A percentile compares a stretch with the other conserved stretches of the same genome.
These are phyloP conservation scores for Cercospora sp. DNA, from an alignment of 2,329 filamentous ascomycete species.

Conservation along the genomic window DNA sequence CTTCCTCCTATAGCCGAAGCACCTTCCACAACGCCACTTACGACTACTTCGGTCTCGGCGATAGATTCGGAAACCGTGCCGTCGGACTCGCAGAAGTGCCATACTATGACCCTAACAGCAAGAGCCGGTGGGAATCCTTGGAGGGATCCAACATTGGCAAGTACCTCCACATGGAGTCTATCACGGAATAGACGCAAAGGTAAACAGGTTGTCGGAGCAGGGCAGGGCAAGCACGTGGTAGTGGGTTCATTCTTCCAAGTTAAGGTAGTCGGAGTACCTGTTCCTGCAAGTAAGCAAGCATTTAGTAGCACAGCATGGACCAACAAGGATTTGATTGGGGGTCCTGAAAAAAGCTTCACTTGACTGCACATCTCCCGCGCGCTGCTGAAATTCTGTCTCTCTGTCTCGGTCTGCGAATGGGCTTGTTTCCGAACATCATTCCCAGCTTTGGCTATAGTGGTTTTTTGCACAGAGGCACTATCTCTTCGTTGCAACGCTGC, in stretches of 20 bases:
- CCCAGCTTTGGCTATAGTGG: background rate
- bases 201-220: background rate
- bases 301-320: background rate
- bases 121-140: slow-evolving; percentile 11
- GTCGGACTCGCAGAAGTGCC: slow-evolving; percentile 60
- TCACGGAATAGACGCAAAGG: background rate
- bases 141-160: background rate
- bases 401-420: background rate
- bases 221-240: background rate
- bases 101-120: slow-evolving; percentile 56
- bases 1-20: slow-evolving; percentile 33
- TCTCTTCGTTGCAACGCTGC: background rate
- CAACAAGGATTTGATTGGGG: background rate
- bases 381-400: background rate
- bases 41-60: slow-evolving; percentile 59
- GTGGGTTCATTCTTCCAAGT: background rate
- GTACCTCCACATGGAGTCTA: background rate
- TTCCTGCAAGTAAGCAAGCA: background rate
- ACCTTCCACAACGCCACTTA: slow-evolving; percentile 63
- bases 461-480: background rate
- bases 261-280: background rate
- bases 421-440: background rate
- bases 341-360: background rate
- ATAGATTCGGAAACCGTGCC: slow-evolving; percentile 54
- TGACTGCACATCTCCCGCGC: background rate